Conservation (phyloP, 495 filamentous ascomycete genomes). For the Talaromyces ruber region DNA sequence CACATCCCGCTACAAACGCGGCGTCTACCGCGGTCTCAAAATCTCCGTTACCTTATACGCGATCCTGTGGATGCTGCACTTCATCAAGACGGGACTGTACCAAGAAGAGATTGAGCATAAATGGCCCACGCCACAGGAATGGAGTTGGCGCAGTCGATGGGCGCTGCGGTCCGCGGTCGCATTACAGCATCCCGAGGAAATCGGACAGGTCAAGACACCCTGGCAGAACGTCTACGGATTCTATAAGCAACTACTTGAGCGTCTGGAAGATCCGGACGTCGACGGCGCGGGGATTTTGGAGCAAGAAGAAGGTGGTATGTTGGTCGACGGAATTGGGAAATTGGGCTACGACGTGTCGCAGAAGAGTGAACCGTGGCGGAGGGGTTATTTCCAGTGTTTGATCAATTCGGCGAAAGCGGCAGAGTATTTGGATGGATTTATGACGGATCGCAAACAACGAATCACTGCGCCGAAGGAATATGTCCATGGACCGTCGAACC, state of each 20-base stretch:
- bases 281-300: conserved; percentile 60
- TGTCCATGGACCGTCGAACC: conserved; percentile 76
- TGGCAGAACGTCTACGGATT: conserved; percentile 54
- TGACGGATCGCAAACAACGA: conserved; percentile 56
- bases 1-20: conserved; percentile 56
- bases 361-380: conserved; percentile 73
- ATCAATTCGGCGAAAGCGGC: conserved; percentile 68
- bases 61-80: conserved; percentile 39
- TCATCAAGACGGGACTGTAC: conserved; percentile 49
- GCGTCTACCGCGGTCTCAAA: conserved; percentile 53
- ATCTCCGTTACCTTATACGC: conserved; percentile 46
- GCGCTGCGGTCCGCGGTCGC: conserved; percentile 49
- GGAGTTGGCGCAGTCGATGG: conserved; percentile 54
- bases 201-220: conserved; percentile 44
- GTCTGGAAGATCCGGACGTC: conserved; percentile 53
- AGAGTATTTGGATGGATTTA: conserved; percentile 72
- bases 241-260: conserved; percentile 43
- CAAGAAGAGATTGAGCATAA: conserved; percentile 63
- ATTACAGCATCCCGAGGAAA: conserved; percentile 43
- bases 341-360: conserved; percentile 59
- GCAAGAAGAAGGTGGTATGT: conserved; percentile 46
- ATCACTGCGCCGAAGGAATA: conserved; percentile 59
- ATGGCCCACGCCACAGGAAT: conserved; percentile 69
- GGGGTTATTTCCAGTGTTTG: conserved; percentile 72
- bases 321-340: conserved; percentile 45